A percentile compares a stretch with the other conserved stretches of the same genome.
Evolutionary conservation across 352 stramenopile genomes (phyloP).

Genomic region (Phytophthora syringae): DNA sequence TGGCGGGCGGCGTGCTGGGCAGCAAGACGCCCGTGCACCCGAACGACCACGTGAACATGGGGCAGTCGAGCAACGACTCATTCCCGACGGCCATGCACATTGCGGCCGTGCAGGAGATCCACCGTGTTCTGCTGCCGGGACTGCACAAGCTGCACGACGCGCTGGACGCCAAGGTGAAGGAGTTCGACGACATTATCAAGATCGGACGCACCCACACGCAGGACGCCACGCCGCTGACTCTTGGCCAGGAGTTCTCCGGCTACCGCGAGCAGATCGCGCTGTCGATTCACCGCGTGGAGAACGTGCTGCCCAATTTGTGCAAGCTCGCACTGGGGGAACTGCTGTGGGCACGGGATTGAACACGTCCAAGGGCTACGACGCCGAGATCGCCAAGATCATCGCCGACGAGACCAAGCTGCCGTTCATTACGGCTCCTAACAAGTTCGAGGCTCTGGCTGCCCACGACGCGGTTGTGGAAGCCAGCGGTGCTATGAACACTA

Average conservation of each 20-base stretch:
- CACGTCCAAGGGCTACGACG: constrained; percentile 94
- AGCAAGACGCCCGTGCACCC: constrained; percentile 87
- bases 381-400: constrained; percentile 93
- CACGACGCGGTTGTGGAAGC: constrained; percentile 75
- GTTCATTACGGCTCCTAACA: constrained; percentile 97
- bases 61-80: constrained; percentile 96
- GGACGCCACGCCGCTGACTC: constrained; percentile 96
- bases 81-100: constrained; percentile 99
- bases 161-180: constrained; percentile 87
- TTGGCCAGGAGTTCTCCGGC: constrained; percentile 97
- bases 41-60: constrained; percentile 98
- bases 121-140: constrained; percentile 71
- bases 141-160: constrained; percentile 84
- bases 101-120: constrained; percentile 88
- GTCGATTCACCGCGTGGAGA: constrained; percentile 88
- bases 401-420: constrained; percentile 92
- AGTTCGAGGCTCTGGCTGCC: constrained; percentile 90
- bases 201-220: constrained; percentile 96
- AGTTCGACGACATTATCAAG: constrained; percentile 97
- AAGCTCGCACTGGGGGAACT: constrained; percentile 95
- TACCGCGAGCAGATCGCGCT: constrained; percentile 94
- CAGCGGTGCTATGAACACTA: constrained; percentile 75
- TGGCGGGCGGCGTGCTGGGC: constrained; percentile 51
- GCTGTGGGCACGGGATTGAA: constrained; percentile 95
- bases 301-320: constrained; percentile 86